A percentile compares a stretch with the other conserved stretches of the same genome.
phyloP scores from a whole-genome alignment of 2,329 filamentous ascomycete genomes.

The Fusarium sp. region DNA sequence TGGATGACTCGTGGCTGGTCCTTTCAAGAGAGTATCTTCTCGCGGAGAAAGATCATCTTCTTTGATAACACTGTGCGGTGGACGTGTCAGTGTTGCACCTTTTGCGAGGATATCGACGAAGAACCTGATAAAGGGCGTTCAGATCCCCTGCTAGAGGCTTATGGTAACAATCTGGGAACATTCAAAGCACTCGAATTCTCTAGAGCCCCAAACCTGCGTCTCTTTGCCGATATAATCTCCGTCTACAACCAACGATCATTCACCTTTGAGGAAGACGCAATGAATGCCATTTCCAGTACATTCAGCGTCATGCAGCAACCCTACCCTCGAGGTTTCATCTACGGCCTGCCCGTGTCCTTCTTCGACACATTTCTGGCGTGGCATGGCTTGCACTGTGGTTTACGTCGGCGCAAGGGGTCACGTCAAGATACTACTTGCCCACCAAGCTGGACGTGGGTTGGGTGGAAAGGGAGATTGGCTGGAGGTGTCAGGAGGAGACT shows the following conservation, averaged over 20 bases:
- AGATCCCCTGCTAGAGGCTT: not conserved
- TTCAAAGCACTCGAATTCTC: conserved; percentile 3
- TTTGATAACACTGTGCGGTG: conserved; percentile 1
- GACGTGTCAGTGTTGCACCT: conserved; percentile 4
- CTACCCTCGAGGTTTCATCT: conserved; percentile 7
- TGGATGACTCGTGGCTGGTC: conserved; percentile 16
- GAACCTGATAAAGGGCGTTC: not conserved
- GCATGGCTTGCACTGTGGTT: not conserved
- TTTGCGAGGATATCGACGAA: conserved; percentile 7
- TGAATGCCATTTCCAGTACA: not conserved
- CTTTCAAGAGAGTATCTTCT: conserved; percentile 18
- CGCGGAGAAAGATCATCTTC: conserved; percentile 8
- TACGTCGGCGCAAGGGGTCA: not conserved
- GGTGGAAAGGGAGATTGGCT: not conserved
- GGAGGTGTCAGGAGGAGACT: not conserved
- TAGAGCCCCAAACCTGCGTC: not conserved
- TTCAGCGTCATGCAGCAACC: conserved; percentile 4
- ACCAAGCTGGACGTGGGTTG: conserved; percentile 11
- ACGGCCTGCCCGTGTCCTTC: conserved; percentile 5
- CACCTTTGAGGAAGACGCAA: conserved; percentile 7
- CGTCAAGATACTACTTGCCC: not conserved
- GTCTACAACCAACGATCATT: not conserved
- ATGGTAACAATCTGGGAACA: not conserved
- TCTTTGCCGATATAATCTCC: not conserved
- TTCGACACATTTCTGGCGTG: conserved; percentile 1